Base-by-base conservation (phyloP, 2,329 filamentous ascomycete genomes). In the Colletotrichum viniferum region DNA sequence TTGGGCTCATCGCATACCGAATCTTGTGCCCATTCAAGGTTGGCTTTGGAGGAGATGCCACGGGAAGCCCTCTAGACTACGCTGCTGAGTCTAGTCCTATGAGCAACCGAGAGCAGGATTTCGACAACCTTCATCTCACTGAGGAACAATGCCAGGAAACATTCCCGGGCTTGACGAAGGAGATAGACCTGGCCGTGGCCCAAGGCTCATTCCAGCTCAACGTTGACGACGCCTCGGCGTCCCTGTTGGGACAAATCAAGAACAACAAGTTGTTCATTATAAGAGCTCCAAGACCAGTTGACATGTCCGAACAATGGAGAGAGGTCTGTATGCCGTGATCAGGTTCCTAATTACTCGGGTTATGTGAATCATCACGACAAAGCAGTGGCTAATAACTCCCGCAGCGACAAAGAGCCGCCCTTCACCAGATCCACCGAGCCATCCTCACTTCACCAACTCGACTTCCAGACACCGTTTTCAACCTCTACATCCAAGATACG, bases 401-500 rank as follows among this genome's bases (percentile, higher is more conserved):
- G 8, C 69, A 87, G 82, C 88, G 89, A 75, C 87, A 88, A 65
- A 84, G 84, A 48, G 88, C 89, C n/a, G 86, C 87, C 12, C 85
- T 92, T 1, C 86, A 90, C 79, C 87, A 90, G 77, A 85, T 92
- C 77, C 83, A 91, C 79, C 86, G 87, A 74, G 89, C 89, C 7
- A 80, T 91, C 14, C 78, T 87, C 34, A 88, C 90, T 13, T 86
- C 87, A 9, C 88, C 89, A 0, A 81, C 84, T 7, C 83, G 83
- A 1, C 77, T 89, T 4, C 89, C 90, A 6, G 84, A 91, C 79
- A 89, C 88, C 30, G 82, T 88, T 77, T 87, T 92, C 79, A 83
- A 88, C 58, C 84, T 92, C 78, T 87, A 86, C 80, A 85, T 91
- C 79, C 84, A 88, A 66, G 89, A 90, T 81, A 86, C 86, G 60